Base-by-base conservation (phyloP, 495 filamentous ascomycete genomes). In the Annulohypoxylon maeteangense region DNA sequence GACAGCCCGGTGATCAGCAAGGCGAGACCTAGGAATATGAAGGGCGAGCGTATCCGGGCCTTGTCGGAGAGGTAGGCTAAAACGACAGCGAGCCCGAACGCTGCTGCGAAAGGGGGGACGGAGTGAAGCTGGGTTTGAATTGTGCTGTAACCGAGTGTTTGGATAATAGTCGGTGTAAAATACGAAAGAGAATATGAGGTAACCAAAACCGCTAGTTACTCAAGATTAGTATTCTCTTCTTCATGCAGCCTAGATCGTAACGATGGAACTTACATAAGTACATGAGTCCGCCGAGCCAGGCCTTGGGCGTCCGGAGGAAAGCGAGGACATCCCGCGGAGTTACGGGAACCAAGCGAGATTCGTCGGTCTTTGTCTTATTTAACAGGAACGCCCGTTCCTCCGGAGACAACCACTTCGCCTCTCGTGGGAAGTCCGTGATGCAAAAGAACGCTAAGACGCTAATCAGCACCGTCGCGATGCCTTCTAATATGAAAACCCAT, bases 401-500 rank as follows among this genome's bases (percentile, higher is more conserved):
- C 7, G 86, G 81, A 1, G 77, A 85, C 32, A 95, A 79, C 84
- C 83, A 90, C 56, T 78, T 84, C 1, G 82, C 83, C 31, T 87
- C 81, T 65, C 86, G 84, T 1, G 83, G 83, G 72, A 94, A 94
- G 75, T 89, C 89, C 1, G 36, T 57, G 3, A 77, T 27, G 14
- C 34, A 65, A 75, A 93, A 94, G 81, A 88, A 93, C 74, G 89
- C 87, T 16, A 83, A 51, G 29, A 92, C 69, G 0, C 88, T 83
- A n/a, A 93, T 81, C 18, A 92, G 75, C 48, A 85, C 85, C 14
- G 92, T 95, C 44, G 92, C 3, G 2, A 93, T 80, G 0, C 92
- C 92, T 73, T 93, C 91, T 12, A 91, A 79, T 57, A 87, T 83
- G 75, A 91, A 93, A 36, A 94, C 90, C 91, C 91, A 93, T 3